Evolutionary conservation across 306 rosid genomes (phyloP), one percentile per base, ranked within the genome.

Genomic region (Castanea crenata): DNA sequence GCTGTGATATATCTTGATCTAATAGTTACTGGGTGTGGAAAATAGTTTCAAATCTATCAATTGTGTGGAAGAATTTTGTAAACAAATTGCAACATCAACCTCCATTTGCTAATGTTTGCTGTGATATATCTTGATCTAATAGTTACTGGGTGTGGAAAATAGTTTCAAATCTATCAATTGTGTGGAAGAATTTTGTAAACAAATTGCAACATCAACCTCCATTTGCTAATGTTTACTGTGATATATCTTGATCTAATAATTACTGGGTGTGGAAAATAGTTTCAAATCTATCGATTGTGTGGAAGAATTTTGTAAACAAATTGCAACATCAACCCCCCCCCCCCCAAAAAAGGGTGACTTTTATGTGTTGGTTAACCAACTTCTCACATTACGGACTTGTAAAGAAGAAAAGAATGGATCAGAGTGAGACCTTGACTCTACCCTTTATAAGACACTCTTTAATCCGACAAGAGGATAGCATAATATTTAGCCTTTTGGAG

Each of bases 381-480:
- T 14, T 81, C 34, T 64, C 57, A 76, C 52, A 14, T 67, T 41
- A 49, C 79, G 83, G 90, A 58, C 25, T 35, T 83, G 44, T 83
- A 14, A 49, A 71, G 67, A 85, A 87, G 78, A 70, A 59, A 29
- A 92, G 90, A 83, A 90, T 85, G 70, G 97, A 90, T 73, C 76
- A 73, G 70, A 87, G 92, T 78, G 74, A 75, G 62, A 92, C 29
- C 84, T 77, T 90, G 76, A 90, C 94, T 23, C 79, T 92, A 57
- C 89, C 87, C 5, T 19, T 77, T 75, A 87, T 87, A 57, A 87
- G 97, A 35, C 68, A 58, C 64, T 81, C 91, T n/a, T 81, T 92
- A 64, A 84, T 88, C 62, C 80, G 85, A 41, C 91, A 88, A 31
- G 97, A 92, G 81, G 94, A 92, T 74, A 89, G 91, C 84, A 88